These are phyloP conservation scores for Candida albicans DNA, from an alignment of 1,139 yeast species.

Conservation along the genomic window DNA sequence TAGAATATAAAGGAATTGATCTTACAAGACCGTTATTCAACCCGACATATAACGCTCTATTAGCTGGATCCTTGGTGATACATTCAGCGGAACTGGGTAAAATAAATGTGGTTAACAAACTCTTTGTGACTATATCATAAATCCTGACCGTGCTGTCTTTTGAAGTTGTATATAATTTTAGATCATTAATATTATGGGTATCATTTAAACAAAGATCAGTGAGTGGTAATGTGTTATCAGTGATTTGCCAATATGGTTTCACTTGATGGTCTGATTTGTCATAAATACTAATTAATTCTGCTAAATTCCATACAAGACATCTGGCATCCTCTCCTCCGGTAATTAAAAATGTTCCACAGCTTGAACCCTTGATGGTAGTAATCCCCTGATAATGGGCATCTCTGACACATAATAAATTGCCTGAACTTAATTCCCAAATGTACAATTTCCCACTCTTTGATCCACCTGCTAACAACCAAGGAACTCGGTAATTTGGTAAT, in stretches of 20 bases:
- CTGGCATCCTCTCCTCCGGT: slow-evolving; percentile 85
- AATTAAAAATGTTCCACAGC: slow-evolving; percentile 68
- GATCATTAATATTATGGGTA: slow-evolving; percentile 52
- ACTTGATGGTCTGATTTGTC: slow-evolving; percentile 20
- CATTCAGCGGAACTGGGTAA: slow-evolving; percentile 58
- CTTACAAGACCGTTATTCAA: slow-evolving; percentile 62
- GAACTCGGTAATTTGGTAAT: slow-evolving; percentile 44
- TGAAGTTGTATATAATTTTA: slow-evolving; percentile 71
- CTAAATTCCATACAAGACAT: slow-evolving; percentile 69
- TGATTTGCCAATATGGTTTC: slow-evolving; percentile 53
- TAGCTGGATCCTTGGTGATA: slow-evolving; percentile 77
- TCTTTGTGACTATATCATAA: slow-evolving; percentile 48
- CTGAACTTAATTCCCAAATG: slow-evolving; percentile 85
- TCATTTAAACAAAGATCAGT: slow-evolving; percentile 58
- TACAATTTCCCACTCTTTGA: slow-evolving; percentile 71
- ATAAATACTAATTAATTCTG: slow-evolving; percentile 53
- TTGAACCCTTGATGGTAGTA: slow-evolving; percentile 55
- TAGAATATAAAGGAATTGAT: slow-evolving; percentile 54
- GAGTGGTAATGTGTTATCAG: slow-evolving; percentile 77
- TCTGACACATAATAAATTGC: slow-evolving; percentile 66
- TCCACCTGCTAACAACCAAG: slow-evolving; percentile 76
- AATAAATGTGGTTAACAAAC: slow-evolving; percentile 68
- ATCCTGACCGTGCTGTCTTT: slow-evolving; percentile 74
- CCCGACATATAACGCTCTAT: slow-evolving; percentile 73
- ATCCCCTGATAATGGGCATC: slow-evolving; percentile 86